These are phyloP conservation scores for Petunia secreta DNA, from an alignment of 257 asterid species.

Conservation along the genomic window DNA sequence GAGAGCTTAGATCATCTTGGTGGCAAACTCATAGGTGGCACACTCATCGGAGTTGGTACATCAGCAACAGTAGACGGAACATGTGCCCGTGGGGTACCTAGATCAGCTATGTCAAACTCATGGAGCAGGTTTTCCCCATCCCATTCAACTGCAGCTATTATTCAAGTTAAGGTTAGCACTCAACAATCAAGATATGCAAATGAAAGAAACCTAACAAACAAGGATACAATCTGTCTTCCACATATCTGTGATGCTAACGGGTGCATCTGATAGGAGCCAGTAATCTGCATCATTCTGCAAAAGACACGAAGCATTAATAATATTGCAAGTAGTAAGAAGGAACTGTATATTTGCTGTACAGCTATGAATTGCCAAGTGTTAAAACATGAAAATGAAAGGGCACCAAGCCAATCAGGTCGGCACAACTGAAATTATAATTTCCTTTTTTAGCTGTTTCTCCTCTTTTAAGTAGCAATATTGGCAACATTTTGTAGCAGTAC, in stretches of 20 bases:
- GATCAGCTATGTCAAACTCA: conserved; percentile 58
- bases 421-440: not conserved
- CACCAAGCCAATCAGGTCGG: not conserved
- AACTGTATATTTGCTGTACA: not conserved
- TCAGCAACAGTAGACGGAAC: conserved; percentile 47
- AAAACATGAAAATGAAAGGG: not conserved
- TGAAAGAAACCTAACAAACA: conserved; percentile 21
- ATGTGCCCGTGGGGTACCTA: conserved; percentile 49
- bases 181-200: not conserved
- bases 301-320: conserved; percentile 7
- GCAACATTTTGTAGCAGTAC: not conserved
- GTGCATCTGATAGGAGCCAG: conserved; percentile 84
- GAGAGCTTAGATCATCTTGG: conserved; percentile 49
- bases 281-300: conserved; percentile 87
- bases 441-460: not conserved
- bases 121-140: conserved; percentile 56
- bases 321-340: not conserved
- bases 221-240: conserved; percentile 85
- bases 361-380: not conserved
- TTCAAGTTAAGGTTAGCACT: conserved; percentile 31
- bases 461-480: not conserved
- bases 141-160: conserved; percentile 69
- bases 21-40: conserved; percentile 44
- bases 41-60: conserved; percentile 42
- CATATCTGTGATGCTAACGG: conserved; percentile 89